Evolutionary conservation across 257 asterid genomes (phyloP).

Genomic region (Rauvolfia tetraphylla): DNA sequence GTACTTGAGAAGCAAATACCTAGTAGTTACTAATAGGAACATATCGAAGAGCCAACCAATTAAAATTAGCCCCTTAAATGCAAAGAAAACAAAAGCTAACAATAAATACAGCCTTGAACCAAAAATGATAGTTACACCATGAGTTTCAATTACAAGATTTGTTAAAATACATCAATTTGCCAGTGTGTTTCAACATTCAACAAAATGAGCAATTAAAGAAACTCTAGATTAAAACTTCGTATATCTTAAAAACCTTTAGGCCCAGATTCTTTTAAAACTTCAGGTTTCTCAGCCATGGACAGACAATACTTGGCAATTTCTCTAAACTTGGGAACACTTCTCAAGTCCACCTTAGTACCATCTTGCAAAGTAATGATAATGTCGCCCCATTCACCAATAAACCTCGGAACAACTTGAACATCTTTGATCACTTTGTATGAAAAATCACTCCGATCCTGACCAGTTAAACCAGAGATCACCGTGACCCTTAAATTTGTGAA

Average conservation of each 20-base stretch:
- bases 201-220: not conserved
- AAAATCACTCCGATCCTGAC: conserved; percentile 86
- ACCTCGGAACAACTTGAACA: conserved; percentile 92
- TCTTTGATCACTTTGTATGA: conserved; percentile 73
- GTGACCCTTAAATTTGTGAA: conserved; percentile 81
- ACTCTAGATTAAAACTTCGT: not conserved
- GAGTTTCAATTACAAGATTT: not conserved
- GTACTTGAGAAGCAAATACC: not conserved
- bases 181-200: not conserved
- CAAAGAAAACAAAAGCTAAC: not conserved
- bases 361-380: conserved; percentile 77
- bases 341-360: conserved; percentile 82
- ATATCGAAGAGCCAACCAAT: not conserved
- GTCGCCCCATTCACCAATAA: conserved; percentile 97
- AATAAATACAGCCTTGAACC: not conserved
- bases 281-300: conserved; percentile 63
- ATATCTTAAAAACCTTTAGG: conserved; percentile 62
- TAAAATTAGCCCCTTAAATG: not conserved
- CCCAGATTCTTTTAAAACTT: conserved; percentile 38
- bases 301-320: conserved; percentile 88
- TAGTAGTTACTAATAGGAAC: not conserved
- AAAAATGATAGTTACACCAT: conserved; percentile 9
- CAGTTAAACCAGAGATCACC: conserved; percentile 84
- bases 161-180: conserved; percentile 1
- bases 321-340: conserved; percentile 95